Base-by-base conservation (phyloP, 1,139 yeast genomes). In the Taphrina deformans region DNA sequence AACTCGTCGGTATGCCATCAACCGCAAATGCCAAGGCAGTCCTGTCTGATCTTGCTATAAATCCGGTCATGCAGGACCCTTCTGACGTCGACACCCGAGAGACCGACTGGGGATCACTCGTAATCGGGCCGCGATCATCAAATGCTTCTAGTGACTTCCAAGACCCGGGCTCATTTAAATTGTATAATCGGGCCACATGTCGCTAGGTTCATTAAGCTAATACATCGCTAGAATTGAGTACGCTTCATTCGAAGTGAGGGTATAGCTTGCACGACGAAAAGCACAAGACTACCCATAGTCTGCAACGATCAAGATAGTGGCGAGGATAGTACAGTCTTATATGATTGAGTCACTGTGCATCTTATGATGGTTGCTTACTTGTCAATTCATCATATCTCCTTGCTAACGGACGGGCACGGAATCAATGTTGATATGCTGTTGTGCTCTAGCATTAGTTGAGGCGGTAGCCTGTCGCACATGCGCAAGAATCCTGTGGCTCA, bases 191-290 rank as follows among this genome's bases (percentile, higher is more conserved):
- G 10, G n/a, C 18, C 4, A 38, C 18, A n/a, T 14, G n/a, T 14
- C 16, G 7, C 12, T 9, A 38, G n/a, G 7, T n/a, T 14, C n/a
- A 12, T n/a, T 29, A 4, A 38, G 41, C 41, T 38, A n/a, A 38
- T n/a, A 38, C 21, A 6, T n/a, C 41, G 14, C 14, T 9, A 44
- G 48, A 3, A 18, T 44, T n/a, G 48, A 44, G n/a, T 44, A 44
- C n/a, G 48, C 48, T 21, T 44, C 48, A 27, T 44, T 44, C 48
- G 48, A 44, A n/a, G 48, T 44, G n/a, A 44, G 21, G n/a, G 44
- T 6, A 4, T 38, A 38, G 16, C 9, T 29, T 29, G 33, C 33
- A 29, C 33, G 33, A 29, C n/a, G n/a, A n/a, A n/a, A n/a, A n/a
- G n/a, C n/a, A n/a, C n/a, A n/a, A n/a, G n/a, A n/a, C n/a, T n/a